Base-by-base conservation (phyloP, 1,284 basidiomycete genomes). In the Irpex lacteus region DNA sequence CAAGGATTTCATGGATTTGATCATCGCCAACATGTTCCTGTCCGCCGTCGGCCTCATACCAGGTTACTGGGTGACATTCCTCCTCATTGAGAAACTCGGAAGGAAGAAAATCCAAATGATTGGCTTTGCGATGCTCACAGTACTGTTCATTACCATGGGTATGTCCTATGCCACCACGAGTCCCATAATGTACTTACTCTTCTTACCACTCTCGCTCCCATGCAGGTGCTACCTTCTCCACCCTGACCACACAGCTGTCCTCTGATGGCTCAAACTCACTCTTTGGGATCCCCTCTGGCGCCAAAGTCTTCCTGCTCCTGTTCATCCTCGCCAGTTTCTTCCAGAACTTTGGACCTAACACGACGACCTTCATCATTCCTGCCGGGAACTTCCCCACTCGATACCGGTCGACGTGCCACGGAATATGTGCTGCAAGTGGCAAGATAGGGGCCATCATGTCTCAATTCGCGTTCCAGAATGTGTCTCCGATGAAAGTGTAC, bases 341-440 rank as follows among this genome's bases (percentile, higher is more conserved):
- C 73, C 77, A 79, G 62, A 85, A 83, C 69, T 85, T 84, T 69
- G 89, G 90, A 3, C 87, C 91, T 44, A 92, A 91, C 77, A 85
- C 88, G 2, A 92, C 90, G 2, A 92, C 90, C 11, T 92, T 82
- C 67, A 70, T 92, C 67, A 76, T 91, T 52, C 91, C 91, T 34
- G 88, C 84, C 3, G 89, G 93, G 73, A 82, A 80, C 36, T 92
- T 91, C 82, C 90, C 91, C 1, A 91, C 91, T 3, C 83, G 90
- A 44, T 90, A 90, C 77, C 81, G 89, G 59, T 83, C 86, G 0
- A 90, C 89, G n/a, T 87, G 83, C 5, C 84, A 89, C 74, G 89
- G 90, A 65, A 86, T 91, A 70, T 85, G 85, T 2, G 90, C 90
- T 21, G 89, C 88, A 1, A 81, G 80, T 19, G 87, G 87, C 26